Evolutionary conservation across 2,329 filamentous ascomycete genomes (phyloP), one percentile per base, ranked within the genome.

Genomic region (Stylonectria norvegica): DNA sequence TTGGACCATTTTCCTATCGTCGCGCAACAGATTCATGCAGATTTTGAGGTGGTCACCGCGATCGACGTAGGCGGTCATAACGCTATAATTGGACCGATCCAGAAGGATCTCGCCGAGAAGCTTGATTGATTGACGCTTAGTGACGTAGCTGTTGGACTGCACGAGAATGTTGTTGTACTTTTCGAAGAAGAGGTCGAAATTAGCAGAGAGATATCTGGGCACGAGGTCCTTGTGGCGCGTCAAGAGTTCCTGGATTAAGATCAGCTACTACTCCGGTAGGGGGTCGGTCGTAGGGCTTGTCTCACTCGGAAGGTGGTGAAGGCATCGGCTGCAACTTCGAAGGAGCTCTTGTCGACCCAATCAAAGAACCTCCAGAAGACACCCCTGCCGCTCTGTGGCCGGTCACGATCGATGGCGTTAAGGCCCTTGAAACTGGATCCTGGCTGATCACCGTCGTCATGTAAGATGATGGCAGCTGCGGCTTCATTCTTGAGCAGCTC

Each of bases 1-100:
- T 67, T 97, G 93, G 47, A 98, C 93, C 90, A 98, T 98, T 66
- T 95, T 93, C 54, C 91, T 81, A 65, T 97, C 91, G 64, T 97
- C 93, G 53, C 89, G 84, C 46, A 98, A 72, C 44, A 98, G 75
- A 65, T 95, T 97, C 93, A 98, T 98, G 70, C 90, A 93, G 50
- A 97, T 86, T 70, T 98, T 98, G 55, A 98, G 78, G 61, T 98
- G 90, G 62, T 97, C 91, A 45, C 90, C 90, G 34, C 86, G 84
- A 63, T 95, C 90, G 43, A 98, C 93, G 62, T 97, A 98, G 48
- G 86, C 82, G 42, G 91, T 97, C 93, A 98, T 98, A 60, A 97
- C 89, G 60, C 83, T 89, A 71, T 98, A 98, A 67, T 98, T 97
- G 49, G 91, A 89, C 30, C 93, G 82, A 64, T 97, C 93, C 22